phyloP scores from a whole-genome alignment of 176 grass and related monocot genomes.

The Triticum monococcum region DNA sequence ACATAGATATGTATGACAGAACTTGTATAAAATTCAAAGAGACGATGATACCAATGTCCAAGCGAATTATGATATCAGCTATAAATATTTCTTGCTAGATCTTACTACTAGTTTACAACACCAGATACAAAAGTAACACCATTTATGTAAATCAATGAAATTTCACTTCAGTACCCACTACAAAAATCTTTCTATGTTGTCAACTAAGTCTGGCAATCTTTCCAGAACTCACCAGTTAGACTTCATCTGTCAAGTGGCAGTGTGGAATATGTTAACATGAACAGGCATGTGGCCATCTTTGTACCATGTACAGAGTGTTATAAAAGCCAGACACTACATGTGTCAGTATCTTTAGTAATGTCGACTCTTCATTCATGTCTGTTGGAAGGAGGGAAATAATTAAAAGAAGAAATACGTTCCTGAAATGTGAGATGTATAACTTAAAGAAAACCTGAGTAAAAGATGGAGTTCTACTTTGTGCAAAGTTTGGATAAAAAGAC shows the following conservation, averaged over 20 bases:
- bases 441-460: neutral
- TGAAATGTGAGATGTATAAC: neutral
- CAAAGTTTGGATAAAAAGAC: neutral
- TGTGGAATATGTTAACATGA: neutral
- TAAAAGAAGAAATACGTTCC: neutral
- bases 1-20: neutral
- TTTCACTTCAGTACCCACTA: neutral
- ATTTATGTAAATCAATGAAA: neutral
- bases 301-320: neutral
- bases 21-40: neutral
- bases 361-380: neutral
- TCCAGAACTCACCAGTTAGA: neutral
- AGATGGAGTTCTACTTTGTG: neutral
- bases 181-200: conserved; percentile 2
- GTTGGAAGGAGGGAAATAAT: neutral
- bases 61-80: neutral
- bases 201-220: neutral
- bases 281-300: neutral
- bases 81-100: neutral
- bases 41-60: neutral
- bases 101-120: neutral
- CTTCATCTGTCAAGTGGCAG: neutral
- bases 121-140: neutral
- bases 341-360: neutral
- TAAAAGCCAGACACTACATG: neutral